A percentile compares a stretch with the other conserved stretches of the same genome.
Evolutionary conservation across 2,329 filamentous ascomycete species (phyloP).

Genomic region (Ceratocystis huliohia): DNA sequence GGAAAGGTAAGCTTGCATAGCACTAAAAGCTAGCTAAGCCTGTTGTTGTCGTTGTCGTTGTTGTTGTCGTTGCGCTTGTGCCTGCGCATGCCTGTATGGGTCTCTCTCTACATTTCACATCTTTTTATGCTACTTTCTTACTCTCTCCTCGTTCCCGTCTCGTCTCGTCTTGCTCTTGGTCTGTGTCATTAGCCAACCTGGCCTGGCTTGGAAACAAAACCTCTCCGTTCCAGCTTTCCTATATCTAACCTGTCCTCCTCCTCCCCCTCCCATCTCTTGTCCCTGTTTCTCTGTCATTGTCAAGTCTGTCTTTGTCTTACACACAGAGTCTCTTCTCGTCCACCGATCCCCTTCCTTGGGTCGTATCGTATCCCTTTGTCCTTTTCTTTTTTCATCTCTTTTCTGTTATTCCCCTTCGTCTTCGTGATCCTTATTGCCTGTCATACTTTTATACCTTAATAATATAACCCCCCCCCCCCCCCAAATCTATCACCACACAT

Average conservation of each 20-base stretch:
- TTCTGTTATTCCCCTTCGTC: neutral
- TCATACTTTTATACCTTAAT: slow-evolving; percentile 3
- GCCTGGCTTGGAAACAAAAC: too few relatives aligned
- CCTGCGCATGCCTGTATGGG: too few relatives aligned
- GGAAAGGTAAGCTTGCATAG: too few relatives aligned
- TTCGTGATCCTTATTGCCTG: too few relatives aligned
- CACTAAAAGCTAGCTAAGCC: too few relatives aligned
- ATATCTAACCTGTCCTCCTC: neutral
- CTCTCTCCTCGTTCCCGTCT: neutral
- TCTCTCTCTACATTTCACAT: too few relatives aligned
- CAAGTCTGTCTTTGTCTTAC: slow-evolving; percentile 1
- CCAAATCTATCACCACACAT: neutral
- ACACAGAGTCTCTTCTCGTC: neutral
- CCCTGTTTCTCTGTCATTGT: neutral
- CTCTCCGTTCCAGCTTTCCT: neutral
- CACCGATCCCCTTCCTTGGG: neutral
- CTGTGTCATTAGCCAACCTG: too few relatives aligned
- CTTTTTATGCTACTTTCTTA: neutral
- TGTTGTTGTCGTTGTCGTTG: neutral
- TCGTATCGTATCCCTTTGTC: neutral
- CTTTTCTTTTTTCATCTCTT: neutral
- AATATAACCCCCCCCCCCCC: neutral
- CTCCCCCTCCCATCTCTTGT: neutral
- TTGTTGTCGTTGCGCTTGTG: neutral
- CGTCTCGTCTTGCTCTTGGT: too few relatives aligned